Evolutionary conservation across 2,329 filamentous ascomycete species (phyloP).

Genomic region (Pseudocercospora cruenta): DNA sequence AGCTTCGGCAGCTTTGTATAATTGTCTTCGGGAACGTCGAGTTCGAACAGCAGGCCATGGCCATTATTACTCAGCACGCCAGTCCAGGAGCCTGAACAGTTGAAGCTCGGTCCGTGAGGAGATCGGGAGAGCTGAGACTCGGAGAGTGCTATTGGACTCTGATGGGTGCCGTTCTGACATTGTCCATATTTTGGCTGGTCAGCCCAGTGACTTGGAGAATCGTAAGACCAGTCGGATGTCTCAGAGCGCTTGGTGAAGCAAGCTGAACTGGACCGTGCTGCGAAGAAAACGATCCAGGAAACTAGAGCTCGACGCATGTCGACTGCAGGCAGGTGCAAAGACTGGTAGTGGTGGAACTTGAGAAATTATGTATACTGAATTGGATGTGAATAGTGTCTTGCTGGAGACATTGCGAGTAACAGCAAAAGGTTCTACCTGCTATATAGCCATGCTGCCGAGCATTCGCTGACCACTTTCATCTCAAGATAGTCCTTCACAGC

Average conservation of each 20-base stretch:
- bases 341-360: too few relatives aligned
- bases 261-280: background rate
- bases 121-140: slow-evolving; percentile 2
- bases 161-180: slow-evolving; percentile 17
- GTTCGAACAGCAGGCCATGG: slow-evolving; percentile 52
- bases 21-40: slow-evolving; percentile 42
- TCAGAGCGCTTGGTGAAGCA: background rate
- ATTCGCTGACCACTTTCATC: background rate
- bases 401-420: too few relatives aligned
- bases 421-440: too few relatives aligned
- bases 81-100: slow-evolving; percentile 41
- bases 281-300: too few relatives aligned
- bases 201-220: background rate
- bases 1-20: slow-evolving; percentile 48
- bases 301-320: too few relatives aligned
- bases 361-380: too few relatives aligned
- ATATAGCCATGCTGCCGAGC: background rate
- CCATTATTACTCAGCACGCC: slow-evolving; percentile 56
- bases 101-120: slow-evolving; percentile 13
- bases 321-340: too few relatives aligned
- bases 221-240: background rate
- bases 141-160: slow-evolving; percentile 18
- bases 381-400: too few relatives aligned
- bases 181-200: background rate
- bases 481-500: background rate